Evolutionary conservation across 805 yeast species (phyloP).

Genomic region (Nakazawaea populi): DNA sequence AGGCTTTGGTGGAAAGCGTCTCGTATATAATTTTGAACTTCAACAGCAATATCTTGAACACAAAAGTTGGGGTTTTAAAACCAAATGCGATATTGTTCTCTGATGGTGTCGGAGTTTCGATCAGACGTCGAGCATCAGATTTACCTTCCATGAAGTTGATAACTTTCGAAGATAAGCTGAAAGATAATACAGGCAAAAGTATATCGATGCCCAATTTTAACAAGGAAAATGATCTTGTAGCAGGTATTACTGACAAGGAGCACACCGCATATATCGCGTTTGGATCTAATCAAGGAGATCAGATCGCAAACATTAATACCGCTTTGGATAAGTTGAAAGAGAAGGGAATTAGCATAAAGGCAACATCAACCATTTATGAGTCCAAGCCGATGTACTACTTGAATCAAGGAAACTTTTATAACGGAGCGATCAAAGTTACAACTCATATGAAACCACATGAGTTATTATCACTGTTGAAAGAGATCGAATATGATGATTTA

Average conservation of each 20-base stretch:
- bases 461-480: slow-evolving; percentile 55
- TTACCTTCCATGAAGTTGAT: slow-evolving; percentile 22
- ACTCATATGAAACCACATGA: slow-evolving; percentile 62
- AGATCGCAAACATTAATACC: slow-evolving; percentile 48
- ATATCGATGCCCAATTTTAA: slow-evolving; percentile 24
- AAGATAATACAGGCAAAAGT: slow-evolving; percentile 8
- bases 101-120: slow-evolving; percentile 85
- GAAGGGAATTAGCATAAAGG: slow-evolving; percentile 39
- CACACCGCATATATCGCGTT: slow-evolving; percentile 75
- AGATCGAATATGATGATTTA: slow-evolving; percentile 69
- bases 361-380: slow-evolving; percentile 74
- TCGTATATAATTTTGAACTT: slow-evolving; percentile 29
- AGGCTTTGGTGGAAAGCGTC: slow-evolving; percentile 76
- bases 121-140: slow-evolving; percentile 41
- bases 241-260: slow-evolving; percentile 2
- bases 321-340: slow-evolving; percentile 46
- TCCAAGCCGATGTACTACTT: slow-evolving; percentile 89
- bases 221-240: slow-evolving; percentile 9
- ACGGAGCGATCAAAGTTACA: slow-evolving; percentile 70
- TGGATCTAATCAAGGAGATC: slow-evolving; percentile 84
- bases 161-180: slow-evolving; percentile 14
- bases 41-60: slow-evolving; percentile 11
- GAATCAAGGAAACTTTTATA: slow-evolving; percentile 76
- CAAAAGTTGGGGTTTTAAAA: slow-evolving; percentile 66
- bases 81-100: slow-evolving; percentile 86